Evolutionary conservation across 768 basidiomycete genomes (phyloP), one percentile per base, ranked within the genome.

Genomic region (Tricholoma bakamatsutake): DNA sequence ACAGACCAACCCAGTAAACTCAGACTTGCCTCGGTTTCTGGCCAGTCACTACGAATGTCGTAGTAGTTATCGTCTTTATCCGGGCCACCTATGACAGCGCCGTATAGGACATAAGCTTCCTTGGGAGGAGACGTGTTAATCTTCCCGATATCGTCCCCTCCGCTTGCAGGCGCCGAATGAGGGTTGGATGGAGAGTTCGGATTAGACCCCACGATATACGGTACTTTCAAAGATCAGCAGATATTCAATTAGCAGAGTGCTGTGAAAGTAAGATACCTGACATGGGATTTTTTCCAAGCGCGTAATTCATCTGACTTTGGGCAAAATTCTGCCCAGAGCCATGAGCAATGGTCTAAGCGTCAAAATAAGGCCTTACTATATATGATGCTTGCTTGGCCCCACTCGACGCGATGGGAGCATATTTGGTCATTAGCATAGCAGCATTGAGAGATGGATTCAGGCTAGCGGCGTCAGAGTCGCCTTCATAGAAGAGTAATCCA

Each of bases 141-240:
- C 30, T 80, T 68, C 37, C 64, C 70, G 60, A 89, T 80, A 62
- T 92, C 80, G 54, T 79, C 76, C 1, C 91, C 93, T 30, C 94
- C 94, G 56, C 87, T 88, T 2, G 95, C 89, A 73, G 89, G 79
- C 1, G 93, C 94, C 5, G 89, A 91, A 66, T 96, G 93, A 1
- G 94, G 94, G 67, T 96, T 97, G 47, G 78, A 71, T 0, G 93
- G 93, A 11, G 95, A 88, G 66, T 96, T 95, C 1, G 93, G 91
- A 69, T 96, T 92, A 48, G 78, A 74, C 37, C 95, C 94, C 21
- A 97, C 93, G 49, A 97, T 70, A 67, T 97, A 98, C 1, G 89
- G 86, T 9, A 82, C 88, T 85, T 60, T 15, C 15, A 35, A 43
- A 50, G 31, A 10, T 12, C 18, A 35, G 49, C 54, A 49, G 54